phyloP scores from a whole-genome alignment of 257 asterid species.

The Nicotiana paniculata region DNA sequence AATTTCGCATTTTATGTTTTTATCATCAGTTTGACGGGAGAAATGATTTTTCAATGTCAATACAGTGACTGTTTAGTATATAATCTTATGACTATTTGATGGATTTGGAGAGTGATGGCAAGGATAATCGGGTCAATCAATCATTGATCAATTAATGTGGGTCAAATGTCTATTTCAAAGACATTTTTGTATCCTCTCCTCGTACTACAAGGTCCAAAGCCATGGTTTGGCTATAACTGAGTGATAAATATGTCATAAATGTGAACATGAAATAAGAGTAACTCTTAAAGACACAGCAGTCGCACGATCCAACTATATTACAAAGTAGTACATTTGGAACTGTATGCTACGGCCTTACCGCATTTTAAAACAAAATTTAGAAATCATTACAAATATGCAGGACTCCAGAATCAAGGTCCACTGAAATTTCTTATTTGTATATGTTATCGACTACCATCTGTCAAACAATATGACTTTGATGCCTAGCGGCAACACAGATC shows the following conservation, averaged over 20 bases:
- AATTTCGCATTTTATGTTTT: background rate
- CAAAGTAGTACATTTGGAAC: background rate
- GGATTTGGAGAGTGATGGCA: background rate
- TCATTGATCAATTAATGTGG: background rate
- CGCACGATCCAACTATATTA: background rate
- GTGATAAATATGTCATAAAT: background rate
- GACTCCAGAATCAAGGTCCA: background rate
- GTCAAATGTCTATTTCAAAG: background rate
- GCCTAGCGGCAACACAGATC: background rate
- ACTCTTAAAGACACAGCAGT: background rate
- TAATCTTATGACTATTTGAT: background rate
- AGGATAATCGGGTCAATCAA: background rate
- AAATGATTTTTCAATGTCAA: background rate
- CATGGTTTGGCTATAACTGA: background rate
- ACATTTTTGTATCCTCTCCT: background rate
- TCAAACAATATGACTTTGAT: background rate
- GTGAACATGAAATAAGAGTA: background rate
- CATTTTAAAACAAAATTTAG: background rate
- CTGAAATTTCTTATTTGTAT: background rate
- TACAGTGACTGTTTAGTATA: background rate
- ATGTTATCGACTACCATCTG: background rate
- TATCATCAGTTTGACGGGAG: background rate
- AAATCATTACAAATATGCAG: background rate
- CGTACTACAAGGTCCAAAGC: background rate
- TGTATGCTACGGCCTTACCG: background rate